Evolutionary conservation across 169 alveolate species (phyloP).

Genomic region (Toxoplasma gondii): DNA sequence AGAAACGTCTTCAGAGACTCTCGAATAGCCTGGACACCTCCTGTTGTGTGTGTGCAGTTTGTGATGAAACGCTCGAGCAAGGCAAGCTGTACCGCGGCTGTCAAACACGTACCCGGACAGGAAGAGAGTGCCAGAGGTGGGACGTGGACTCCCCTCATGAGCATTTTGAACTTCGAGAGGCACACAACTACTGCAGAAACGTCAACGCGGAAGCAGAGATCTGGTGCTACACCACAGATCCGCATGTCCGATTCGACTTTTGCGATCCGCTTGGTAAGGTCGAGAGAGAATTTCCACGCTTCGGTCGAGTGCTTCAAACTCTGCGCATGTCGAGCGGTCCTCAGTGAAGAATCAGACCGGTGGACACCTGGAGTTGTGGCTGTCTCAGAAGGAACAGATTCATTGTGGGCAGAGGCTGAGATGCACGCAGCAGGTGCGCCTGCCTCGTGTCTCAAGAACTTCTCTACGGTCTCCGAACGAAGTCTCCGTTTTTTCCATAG

Average conservation of each 20-base stretch:
- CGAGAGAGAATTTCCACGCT: neutral
- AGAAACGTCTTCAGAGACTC: too few species aligned
- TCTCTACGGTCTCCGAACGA: too few species aligned
- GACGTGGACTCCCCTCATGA: slow-evolving; percentile 41
- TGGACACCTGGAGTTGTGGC: too few species aligned
- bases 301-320: too few species aligned
- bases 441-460: too few species aligned
- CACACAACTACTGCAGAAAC: slow-evolving; percentile 60
- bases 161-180: slow-evolving; percentile 6
- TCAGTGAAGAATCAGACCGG: too few species aligned
- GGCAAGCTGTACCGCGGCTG: slow-evolving; percentile 43
- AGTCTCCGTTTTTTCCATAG: too few species aligned
- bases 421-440: too few species aligned
- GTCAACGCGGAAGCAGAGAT: slow-evolving; percentile 13
- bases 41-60: neutral
- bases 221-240: slow-evolving; percentile 62
- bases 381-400: too few species aligned
- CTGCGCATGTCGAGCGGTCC: too few species aligned
- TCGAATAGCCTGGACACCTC: too few species aligned
- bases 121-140: slow-evolving; percentile 54
- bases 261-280: slow-evolving; percentile 61
- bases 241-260: slow-evolving; percentile 48
- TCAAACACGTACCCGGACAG: slow-evolving; percentile 53
- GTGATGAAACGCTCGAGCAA: slow-evolving; percentile 15
- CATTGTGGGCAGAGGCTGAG: too few species aligned